Evolutionary conservation across 108 stramenopile genomes (phyloP), one percentile per base, ranked within the genome.

Genomic region (Skeletonema tropicum): DNA sequence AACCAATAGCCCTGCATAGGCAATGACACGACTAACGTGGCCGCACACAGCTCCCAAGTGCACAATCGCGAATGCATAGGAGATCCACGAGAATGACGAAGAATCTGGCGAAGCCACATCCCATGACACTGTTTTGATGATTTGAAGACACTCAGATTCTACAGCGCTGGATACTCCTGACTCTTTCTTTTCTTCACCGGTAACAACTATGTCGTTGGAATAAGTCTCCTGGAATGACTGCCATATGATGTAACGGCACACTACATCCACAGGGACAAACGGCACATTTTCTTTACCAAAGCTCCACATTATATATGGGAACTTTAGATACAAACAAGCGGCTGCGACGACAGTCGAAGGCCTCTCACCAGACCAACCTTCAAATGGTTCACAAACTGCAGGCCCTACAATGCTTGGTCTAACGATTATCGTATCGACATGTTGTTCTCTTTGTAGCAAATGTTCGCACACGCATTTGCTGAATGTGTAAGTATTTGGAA

Each of bases 351-450:
- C 82, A 32, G 95, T 96, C 30, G 93, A 92, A 39, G 93, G 93
- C 59, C 83, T 90, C n/a, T 88, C 80, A 30, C 95, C 95, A 10
- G 92, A 89, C 92, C 91, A 96, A 12, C 93, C 93, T 74, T 91
- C 90, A 46, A 69, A 87, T 21, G 95, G 93, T 64, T 83, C 68
- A 46, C 88, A 81, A 10, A 85, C 68, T 23, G 92, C 84, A 48
- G 95, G 95, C 6, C 95, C 93, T 15, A 96, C 93, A 66, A 96
- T 94, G 69, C 92, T 89, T 12, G 95, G 95, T 68, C 95, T 83
- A 19, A 94, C 74, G 58, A 96, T 92, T 29, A 90, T 73, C 3
- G 93, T 96, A 30, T 89, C 60, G 3, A 84, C 68, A 23, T 33
- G 15, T 39, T 39, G 46, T 35, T 84, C 73, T 48, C 59, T 69